Percentiles rank a stretch among this genome's conserved stretches.
These are phyloP conservation scores for Globisporangium parvum DNA, from an alignment of 352 stramenopile species.

Conservation along the genomic window DNA sequence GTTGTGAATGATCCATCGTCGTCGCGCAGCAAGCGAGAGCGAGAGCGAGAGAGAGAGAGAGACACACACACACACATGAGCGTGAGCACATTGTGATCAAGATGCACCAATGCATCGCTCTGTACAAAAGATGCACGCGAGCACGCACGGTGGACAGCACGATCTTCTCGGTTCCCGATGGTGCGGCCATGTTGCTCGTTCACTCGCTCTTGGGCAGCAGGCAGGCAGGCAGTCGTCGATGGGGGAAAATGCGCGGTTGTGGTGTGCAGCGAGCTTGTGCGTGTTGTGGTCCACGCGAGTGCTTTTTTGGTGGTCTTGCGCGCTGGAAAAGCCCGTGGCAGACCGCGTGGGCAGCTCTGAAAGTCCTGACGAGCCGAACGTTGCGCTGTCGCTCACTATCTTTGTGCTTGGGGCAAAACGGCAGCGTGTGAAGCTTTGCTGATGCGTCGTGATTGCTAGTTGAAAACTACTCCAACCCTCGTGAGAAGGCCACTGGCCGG, in stretches of 20 bases:
- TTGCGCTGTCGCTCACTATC: constrained; percentile 19
- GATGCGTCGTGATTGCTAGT: constrained; percentile 94
- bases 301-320: constrained; percentile 3
- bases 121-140: neutral
- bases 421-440: constrained; percentile 91
- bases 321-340: neutral
- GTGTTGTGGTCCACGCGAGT: neutral
- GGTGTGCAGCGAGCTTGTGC: neutral
- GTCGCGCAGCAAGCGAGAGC: no score
- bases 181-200: constrained; percentile 36
- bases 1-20: neutral
- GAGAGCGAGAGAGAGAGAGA: neutral
- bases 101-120: neutral
- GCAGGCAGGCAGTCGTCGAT: no score
- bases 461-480: constrained; percentile 93
- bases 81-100: neutral
- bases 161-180: constrained; percentile 72
- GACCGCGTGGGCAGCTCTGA: neutral
- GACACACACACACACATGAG: neutral
- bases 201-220: neutral
- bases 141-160: constrained; percentile 55
- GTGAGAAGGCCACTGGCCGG: constrained; percentile 87
- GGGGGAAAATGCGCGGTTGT: constrained; percentile 4
- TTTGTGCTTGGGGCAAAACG: constrained; percentile 93
- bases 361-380: neutral